phyloP scores from a whole-genome alignment of 2,329 filamentous ascomycete genomes.

The Sclerotinia sclerotiorum region DNA sequence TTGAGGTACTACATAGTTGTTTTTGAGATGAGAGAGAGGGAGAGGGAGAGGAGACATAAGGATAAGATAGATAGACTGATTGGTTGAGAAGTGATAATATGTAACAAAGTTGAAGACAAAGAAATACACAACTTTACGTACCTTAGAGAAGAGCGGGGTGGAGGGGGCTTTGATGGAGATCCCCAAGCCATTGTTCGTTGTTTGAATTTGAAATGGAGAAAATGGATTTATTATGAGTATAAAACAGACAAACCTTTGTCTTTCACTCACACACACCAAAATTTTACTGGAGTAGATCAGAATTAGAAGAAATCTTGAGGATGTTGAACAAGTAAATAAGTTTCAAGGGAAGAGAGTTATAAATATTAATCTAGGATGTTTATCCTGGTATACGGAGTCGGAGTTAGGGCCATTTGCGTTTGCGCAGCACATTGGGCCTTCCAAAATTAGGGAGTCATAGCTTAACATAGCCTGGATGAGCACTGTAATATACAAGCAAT shows the following conservation, averaged over 20 bases:
- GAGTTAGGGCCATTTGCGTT: not conserved
- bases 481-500: no score
- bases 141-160: constrained; percentile 40
- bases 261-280: not conserved
- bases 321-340: not conserved
- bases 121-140: constrained; percentile 26
- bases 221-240: not conserved
- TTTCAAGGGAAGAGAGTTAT: not conserved
- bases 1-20: not conserved
- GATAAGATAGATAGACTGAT: not conserved
- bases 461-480: not conserved
- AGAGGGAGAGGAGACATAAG: not conserved
- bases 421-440: not conserved
- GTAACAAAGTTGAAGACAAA: not conserved
- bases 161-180: constrained; percentile 35
- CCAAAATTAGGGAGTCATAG: not conserved
- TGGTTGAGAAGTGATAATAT: not conserved
- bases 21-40: not conserved
- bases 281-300: no score
- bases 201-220: constrained; percentile 2
- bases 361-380: not conserved
- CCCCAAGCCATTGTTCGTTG: constrained; percentile 41
- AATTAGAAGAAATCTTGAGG: not conserved
- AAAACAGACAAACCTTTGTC: not conserved
- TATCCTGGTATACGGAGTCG: not conserved